Conservation (phyloP, 1,284 basidiomycete genomes). For the Ganoderma meredithae region DNA sequence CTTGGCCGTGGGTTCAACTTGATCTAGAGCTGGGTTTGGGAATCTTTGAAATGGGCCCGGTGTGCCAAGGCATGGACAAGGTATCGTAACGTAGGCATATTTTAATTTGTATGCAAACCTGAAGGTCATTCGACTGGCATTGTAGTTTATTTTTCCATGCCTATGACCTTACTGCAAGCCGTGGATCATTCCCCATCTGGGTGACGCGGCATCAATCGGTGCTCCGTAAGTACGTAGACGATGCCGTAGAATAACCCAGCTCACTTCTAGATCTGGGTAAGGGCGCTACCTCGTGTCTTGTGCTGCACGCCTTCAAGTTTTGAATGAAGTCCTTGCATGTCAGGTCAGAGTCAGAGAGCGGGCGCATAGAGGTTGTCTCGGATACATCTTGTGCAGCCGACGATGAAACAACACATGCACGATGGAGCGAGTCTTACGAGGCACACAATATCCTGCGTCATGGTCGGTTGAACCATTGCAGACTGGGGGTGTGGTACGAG, state of each 20-base stretch:
- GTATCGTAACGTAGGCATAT: not conserved
- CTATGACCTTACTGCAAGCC: not conserved
- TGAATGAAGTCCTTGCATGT: not conserved
- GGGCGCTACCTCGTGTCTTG: not conserved
- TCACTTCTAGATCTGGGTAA: not conserved
- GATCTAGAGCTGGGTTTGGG: not conserved
- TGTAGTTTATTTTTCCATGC: not conserved
- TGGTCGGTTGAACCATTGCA: not conserved
- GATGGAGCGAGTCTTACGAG: conserved; percentile 5
- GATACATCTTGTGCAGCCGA: conserved; percentile 7
- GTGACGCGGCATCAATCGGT: not conserved
- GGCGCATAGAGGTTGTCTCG: not conserved
- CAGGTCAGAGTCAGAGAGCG: not conserved
- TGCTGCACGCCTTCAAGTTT: not conserved
- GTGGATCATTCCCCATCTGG: not conserved
- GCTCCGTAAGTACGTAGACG: not conserved
- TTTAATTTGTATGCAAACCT: not conserved
- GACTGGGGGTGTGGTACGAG: conserved; percentile 23
- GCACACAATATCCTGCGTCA: not conserved
- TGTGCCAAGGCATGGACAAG: not conserved
- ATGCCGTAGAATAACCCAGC: not conserved
- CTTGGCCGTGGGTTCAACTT: not conserved
- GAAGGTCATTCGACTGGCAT: not conserved
- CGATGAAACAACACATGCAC: conserved; percentile 12
- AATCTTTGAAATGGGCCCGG: not conserved